phyloP scores from a whole-genome alignment of 441 rosid species.

The Populus hybrid region DNA sequence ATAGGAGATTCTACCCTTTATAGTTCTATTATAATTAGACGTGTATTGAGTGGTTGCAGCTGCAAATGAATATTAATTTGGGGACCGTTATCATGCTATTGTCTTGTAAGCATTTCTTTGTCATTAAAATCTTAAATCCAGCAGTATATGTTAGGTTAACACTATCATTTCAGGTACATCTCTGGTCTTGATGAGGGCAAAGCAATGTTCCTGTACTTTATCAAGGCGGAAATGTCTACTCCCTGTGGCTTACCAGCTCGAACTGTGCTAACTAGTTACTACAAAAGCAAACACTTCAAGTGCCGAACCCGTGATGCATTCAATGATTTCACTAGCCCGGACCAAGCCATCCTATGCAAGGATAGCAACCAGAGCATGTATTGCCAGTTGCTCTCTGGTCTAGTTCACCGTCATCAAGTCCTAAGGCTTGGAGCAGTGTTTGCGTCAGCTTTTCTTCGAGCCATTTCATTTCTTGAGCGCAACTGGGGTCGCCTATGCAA shows the following conservation, averaged over 20 bases:
- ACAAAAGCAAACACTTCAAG: slow-evolving; percentile 87
- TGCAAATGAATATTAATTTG: neutral
- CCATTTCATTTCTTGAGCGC: slow-evolving; percentile 69
- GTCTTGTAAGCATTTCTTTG: neutral
- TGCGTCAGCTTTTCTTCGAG: slow-evolving; percentile 81
- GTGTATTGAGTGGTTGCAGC: neutral
- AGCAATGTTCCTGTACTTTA: slow-evolving; percentile 80
- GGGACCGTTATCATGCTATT: neutral
- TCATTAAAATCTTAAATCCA: neutral
- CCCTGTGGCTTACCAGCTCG: slow-evolving; percentile 81
- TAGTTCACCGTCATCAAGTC: slow-evolving; percentile 69
- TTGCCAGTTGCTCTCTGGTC: slow-evolving; percentile 79
- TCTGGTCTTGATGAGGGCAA: slow-evolving; percentile 79
- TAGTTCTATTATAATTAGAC: neutral
- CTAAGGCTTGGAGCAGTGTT: slow-evolving; percentile 83
- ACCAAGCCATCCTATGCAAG: slow-evolving; percentile 67
- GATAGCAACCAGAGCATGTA: slow-evolving; percentile 91
- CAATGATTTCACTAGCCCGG: slow-evolving; percentile 75
- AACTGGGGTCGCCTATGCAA: slow-evolving; percentile 67
- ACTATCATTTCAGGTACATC: slow-evolving; percentile 48
- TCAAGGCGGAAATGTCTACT: slow-evolving; percentile 72
- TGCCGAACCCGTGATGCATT: slow-evolving; percentile 57
- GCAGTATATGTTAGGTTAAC: neutral
- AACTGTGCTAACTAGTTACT: slow-evolving; percentile 88
- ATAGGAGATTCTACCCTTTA: neutral